phyloP scores from a whole-genome alignment of 192 early-diverging fungal genomes.

The Coemansia sp. region DNA sequence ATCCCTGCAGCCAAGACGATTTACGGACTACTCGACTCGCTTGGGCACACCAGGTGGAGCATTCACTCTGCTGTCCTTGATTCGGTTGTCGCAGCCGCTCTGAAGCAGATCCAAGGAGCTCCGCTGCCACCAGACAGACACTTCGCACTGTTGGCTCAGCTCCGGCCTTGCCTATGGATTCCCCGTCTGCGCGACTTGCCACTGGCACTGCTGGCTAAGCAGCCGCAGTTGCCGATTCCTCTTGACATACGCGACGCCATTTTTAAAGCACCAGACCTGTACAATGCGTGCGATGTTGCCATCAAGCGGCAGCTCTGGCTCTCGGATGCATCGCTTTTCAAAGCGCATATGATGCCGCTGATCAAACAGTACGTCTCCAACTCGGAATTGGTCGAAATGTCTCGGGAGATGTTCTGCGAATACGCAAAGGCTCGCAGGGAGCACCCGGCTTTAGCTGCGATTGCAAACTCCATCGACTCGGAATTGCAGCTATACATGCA shows the following conservation, averaged over 20 bases:
- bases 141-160: constrained; percentile 23
- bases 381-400: constrained; percentile 26
- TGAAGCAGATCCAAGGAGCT: constrained; percentile 27
- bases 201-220: constrained; percentile 36
- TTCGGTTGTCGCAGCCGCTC: constrained; percentile 22
- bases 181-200: constrained; percentile 40
- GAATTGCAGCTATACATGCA: constrained; percentile 48
- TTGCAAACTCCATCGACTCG: constrained; percentile 30
- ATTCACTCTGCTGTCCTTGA: constrained; percentile 38
- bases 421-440: constrained; percentile 15
- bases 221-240: constrained; percentile 28
- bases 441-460: constrained; percentile 21
- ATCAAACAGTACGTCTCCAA: constrained; percentile 20
- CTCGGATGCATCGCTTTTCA: constrained; percentile 28
- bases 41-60: constrained; percentile 29
- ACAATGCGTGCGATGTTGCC: constrained; percentile 30
- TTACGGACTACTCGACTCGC: constrained; percentile 44
- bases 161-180: constrained; percentile 29
- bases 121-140: constrained; percentile 31
- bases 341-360: constrained; percentile 36
- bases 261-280: constrained; percentile 19
- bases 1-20: constrained; percentile 41
- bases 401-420: constrained; percentile 30
- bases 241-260: constrained; percentile 34
- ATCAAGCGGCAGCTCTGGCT: constrained; percentile 48